Base-by-base conservation (phyloP, 192 early-diverging fungal species). In the Coemansia javaensis region DNA sequence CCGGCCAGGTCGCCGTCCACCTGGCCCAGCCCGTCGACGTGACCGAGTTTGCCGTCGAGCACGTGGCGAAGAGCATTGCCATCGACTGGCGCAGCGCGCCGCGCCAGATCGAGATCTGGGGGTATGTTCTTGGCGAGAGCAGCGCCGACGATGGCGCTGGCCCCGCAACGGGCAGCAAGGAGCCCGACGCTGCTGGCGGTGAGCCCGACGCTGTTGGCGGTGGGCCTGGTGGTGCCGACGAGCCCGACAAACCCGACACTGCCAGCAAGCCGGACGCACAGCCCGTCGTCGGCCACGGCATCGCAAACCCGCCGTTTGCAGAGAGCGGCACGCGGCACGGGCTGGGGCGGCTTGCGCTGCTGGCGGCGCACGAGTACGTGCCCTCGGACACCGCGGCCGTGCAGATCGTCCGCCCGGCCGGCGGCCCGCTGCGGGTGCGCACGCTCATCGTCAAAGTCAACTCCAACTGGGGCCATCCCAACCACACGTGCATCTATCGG, bases 401-500 rank as follows among this genome's bases (percentile, higher is more conserved):
- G 44, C 80, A 86, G 64, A 62, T 67, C 23, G 56, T 75, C 32
- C 66, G 45, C 51, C 43, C 68, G 38, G 32, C 14, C 8, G 47
- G 47, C 45, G 63, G 71, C 22, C 46, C 58, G 42, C 46, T 75
- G 32, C 72, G 63, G 34, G 57, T 82, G 50, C 66, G 76, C 23
- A 54, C 75, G 7, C 58, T 85, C 11, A 63, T 82, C 7, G 56
- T 90, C 33, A 77, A 73, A 25, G 49, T 90, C 45, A 71, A 65
- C 15, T 78, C 72, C 36, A 90, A 90, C 62, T 86, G 83, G 82
- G 87, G 87, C 2, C 66, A 88, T 48, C 69, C 76, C 20, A 63
- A 77, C 10, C 81, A 84, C 52, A 90, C 87, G 8, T 87, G 85
- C 39, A 24, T 90, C 23, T 90, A 90, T 59, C 81, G 87, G 35